Evolutionary conservation across 1,284 basidiomycete species (phyloP).

Genomic region (Cutaneotrichosporon mucoides): DNA sequence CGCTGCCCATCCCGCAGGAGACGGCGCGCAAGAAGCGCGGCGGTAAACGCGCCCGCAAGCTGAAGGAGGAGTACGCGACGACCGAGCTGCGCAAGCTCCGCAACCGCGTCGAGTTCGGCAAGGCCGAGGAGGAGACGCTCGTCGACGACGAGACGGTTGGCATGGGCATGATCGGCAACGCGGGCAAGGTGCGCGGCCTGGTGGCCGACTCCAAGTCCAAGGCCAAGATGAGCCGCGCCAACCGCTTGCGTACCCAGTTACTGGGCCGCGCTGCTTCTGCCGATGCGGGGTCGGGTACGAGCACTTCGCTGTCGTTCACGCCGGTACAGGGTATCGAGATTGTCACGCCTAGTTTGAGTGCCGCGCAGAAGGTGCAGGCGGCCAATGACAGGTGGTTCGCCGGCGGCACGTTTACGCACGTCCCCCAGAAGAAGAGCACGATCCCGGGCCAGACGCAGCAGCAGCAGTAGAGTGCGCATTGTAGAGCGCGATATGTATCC

Average conservation of each 20-base stretch:
- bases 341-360: constrained; percentile 65
- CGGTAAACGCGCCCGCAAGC: constrained; percentile 91
- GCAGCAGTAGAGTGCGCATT: neutral
- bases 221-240: constrained; percentile 94
- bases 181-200: constrained; percentile 82
- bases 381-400: constrained; percentile 92
- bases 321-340: constrained; percentile 96
- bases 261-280: constrained; percentile 64
- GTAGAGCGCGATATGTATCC: neutral
- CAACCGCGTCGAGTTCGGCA: constrained; percentile 94
- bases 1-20: constrained; percentile 93
- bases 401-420: constrained; percentile 66
- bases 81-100: constrained; percentile 95
- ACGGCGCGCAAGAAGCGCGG: constrained; percentile 93
- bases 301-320: constrained; percentile 88
- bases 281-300: constrained; percentile 65
- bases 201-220: constrained; percentile 80
- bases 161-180: constrained; percentile 89
- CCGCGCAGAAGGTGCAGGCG: constrained; percentile 76
- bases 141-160: constrained; percentile 96
- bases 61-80: constrained; percentile 94
- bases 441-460: constrained; percentile 37
- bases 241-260: constrained; percentile 81
- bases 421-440: constrained; percentile 42
- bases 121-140: constrained; percentile 91